Base-by-base conservation (phyloP, 225 moss, liverwort and hornwort genomes). In the Polytrichum formosum region DNA sequence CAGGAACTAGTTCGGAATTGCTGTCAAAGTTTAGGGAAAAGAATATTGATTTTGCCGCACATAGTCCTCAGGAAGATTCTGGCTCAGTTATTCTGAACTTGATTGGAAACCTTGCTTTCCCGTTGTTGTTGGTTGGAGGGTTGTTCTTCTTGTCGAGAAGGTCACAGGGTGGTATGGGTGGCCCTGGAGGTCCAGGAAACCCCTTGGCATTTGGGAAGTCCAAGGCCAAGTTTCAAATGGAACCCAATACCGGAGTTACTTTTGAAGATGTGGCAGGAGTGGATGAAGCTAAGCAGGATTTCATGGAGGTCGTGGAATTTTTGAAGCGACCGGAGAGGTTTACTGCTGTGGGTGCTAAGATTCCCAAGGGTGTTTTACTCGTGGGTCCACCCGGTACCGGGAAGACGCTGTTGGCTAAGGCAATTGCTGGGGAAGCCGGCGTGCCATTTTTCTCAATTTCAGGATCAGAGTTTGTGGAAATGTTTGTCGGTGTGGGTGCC, bases 261-360 rank as follows among this genome's bases (percentile, higher is more conserved):
- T 89, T 89, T 29, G 83, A 89, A 37, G 88, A 89, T 66, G 88
- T 89, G 30, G 88, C 88, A 6, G 88, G 88, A 31, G 88, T 89
- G 30, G 88, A 89, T 61, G 88, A 89, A 59, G 88, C 88, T 29
- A 89, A 89, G 21, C 88, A 89, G 54, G 88, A 89, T 17, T 89
- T 89, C 63, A 89, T 89, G 88, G 88, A 89, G 62, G 88, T 89
- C 5, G 88, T 89, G 5, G 88, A 89, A 55, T 89, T 89, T 73
- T 73, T 89, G 74, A 89, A 89, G 62, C 78, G 88, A 37, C 88
- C 88, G 1, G 88, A 89, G 64, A 80, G 83, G 70, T 89, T 89
- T 27, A 85, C 85, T 25, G 88, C 88, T 55, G 78, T 89, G 55
- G 88, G 88, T 31, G 88, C 88, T 33, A 89, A 73, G 67, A 89